Evolutionary conservation across 495 filamentous ascomycete species (phyloP).

Genomic region (Patellaria atrata): DNA sequence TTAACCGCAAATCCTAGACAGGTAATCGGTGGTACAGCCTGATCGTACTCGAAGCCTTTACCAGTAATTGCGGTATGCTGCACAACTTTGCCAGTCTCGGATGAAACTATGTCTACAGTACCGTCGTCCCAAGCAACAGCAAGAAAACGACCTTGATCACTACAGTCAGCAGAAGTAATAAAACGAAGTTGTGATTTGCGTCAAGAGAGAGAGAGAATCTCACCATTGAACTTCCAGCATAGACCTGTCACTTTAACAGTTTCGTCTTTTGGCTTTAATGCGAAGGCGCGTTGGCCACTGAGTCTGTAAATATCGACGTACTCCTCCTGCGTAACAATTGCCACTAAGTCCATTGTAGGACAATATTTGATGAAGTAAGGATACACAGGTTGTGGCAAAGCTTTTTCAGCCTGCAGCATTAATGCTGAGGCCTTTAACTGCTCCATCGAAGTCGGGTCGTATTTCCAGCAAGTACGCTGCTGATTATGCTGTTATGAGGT

Average conservation of each 20-base stretch:
- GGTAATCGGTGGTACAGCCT: slow-evolving; percentile 30
- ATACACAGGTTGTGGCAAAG: slow-evolving; percentile 40
- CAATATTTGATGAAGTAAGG: slow-evolving; percentile 51
- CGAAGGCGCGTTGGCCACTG: slow-evolving; percentile 56
- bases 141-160: slow-evolving; percentile 47
- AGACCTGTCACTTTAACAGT: slow-evolving; percentile 36
- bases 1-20: slow-evolving; percentile 65
- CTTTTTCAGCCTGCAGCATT: slow-evolving; percentile 36
- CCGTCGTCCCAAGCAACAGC: slow-evolving; percentile 68
- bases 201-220: background rate
- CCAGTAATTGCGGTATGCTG: slow-evolving; percentile 34
- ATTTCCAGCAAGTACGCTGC: no score
- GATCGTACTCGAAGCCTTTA: background rate
- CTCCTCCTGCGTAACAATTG: slow-evolving; percentile 50
- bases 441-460: no score
- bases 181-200: slow-evolving; percentile 3
- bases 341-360: slow-evolving; percentile 69
- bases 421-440: slow-evolving; percentile 5
- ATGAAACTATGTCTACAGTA: slow-evolving; percentile 51
- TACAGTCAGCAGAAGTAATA: background rate
- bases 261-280: slow-evolving; percentile 36
- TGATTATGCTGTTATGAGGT: no score
- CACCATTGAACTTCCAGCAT: slow-evolving; percentile 72
- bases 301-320: slow-evolving; percentile 50
- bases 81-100: slow-evolving; percentile 64